Base-by-base conservation (phyloP, 805 yeast species). In the Kodamaea sagamina region DNA sequence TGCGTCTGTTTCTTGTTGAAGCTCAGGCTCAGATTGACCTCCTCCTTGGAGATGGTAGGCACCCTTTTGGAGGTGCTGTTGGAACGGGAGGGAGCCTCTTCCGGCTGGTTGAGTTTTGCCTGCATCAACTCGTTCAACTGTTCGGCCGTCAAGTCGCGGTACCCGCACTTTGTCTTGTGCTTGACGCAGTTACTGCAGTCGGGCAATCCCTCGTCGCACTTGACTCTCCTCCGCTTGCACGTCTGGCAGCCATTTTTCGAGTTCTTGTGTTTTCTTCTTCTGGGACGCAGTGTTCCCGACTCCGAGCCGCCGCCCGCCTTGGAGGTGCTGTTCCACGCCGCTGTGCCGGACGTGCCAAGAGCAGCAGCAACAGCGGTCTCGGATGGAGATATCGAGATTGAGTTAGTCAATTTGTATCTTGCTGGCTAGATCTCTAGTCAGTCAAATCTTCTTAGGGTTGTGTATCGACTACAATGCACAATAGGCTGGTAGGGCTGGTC, bases 171-270 rank as follows among this genome's bases (percentile, higher is more conserved):
- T 3, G 61, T 65, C 41, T 64, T 60, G 48, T 69, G 74, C 43
- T 69, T 69, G 39, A 67, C 49, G 53, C 75, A 69, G 49, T 69
- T 69, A 41, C 51, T 35, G 44, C 75, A 69, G 36, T 57, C 54
- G 1, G 75, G 75, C 18, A 69, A 52, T 32, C 68, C 67, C 42
- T 69, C 74, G 18, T 61, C 51, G 44, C 81, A 77, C 54, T 76
- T 76, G 47, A 77, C 79, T 37, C 78, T 59, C 38, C 82, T 59
- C 41, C 62, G 61, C 52, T 75, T 75, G 57, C 81, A 77, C 24
- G 74, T 72, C 15, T 69, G 62, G 47, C 81, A 77, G 4, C 81
- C 81, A 7, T 62, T 58, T 41, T 71, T 58, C 37, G 61, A 57
- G 49, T 58, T 58, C 39, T 51, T 53, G 47, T 58, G 62, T 26